Evolutionary conservation across 164 flowering plant species (phyloP).

Genomic region (Hamamelis virginiana): DNA sequence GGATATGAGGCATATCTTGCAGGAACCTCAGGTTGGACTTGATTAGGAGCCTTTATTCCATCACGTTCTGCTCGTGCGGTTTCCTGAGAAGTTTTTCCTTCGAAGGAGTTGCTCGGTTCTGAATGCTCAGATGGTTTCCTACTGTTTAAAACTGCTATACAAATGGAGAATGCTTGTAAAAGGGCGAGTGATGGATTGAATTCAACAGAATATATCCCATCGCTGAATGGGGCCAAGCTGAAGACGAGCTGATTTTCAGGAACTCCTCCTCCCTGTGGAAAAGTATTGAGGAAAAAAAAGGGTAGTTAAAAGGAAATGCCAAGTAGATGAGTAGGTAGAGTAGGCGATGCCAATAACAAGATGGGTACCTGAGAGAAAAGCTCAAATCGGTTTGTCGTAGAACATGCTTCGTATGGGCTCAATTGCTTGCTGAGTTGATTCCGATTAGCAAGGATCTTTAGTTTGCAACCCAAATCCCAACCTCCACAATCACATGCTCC

Average conservation of each 20-base stretch:
- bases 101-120: conserved; percentile 9
- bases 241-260: conserved; percentile 28
- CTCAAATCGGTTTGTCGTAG: conserved; percentile 14
- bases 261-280: conserved; percentile 30
- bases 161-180: conserved; percentile 45
- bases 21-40: conserved; percentile 18
- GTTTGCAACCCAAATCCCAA: conserved; percentile 52
- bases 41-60: conserved; percentile 8
- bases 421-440: conserved; percentile 14
- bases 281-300: not conserved
- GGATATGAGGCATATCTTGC: conserved; percentile 34
- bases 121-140: conserved; percentile 10
- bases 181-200: conserved; percentile 37
- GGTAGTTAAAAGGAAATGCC: not conserved
- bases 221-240: conserved; percentile 32
- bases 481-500: conserved; percentile 58
- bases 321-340: not conserved
- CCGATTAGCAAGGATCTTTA: conserved; percentile 26
- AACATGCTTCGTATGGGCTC: conserved; percentile 2
- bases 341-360: not conserved
- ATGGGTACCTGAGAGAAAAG: conserved; percentile 30
- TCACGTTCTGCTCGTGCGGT: conserved; percentile 10
- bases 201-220: conserved; percentile 38
- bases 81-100: conserved; percentile 19
- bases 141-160: conserved; percentile 35